Evolutionary conservation across 2,329 filamentous ascomycete species (phyloP).

Genomic region (Apiospora marii): DNA sequence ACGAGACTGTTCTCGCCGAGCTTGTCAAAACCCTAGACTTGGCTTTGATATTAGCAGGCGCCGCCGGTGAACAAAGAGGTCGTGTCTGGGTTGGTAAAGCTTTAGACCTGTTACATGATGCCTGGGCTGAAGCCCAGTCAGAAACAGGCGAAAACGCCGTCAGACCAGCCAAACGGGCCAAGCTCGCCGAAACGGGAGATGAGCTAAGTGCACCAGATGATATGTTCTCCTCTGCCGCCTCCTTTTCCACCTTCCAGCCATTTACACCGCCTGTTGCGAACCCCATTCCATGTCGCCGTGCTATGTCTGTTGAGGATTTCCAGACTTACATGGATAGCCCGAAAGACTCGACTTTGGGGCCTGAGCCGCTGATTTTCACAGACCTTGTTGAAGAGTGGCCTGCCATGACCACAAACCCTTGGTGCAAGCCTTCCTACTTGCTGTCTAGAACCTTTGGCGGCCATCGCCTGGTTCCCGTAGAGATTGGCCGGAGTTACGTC

Average conservation of each 20-base stretch:
- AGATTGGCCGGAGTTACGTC: constrained; percentile 87
- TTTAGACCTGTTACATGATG: constrained; percentile 49
- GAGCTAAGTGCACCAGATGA: not conserved
- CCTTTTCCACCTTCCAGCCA: constrained; percentile 46
- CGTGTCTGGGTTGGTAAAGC: constrained; percentile 59
- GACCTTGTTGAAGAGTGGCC: constrained; percentile 77
- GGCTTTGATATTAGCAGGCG: constrained; percentile 78
- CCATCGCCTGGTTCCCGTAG: constrained; percentile 82
- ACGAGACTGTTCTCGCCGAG: constrained; percentile 51
- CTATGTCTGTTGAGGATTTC: constrained; percentile 66
- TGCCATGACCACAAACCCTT: constrained; percentile 71
- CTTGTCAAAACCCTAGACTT: constrained; percentile 76
- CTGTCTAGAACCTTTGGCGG: constrained; percentile 78
- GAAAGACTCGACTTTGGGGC: constrained; percentile 46
- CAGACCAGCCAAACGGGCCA: constrained; percentile 24
- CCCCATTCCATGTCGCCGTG: constrained; percentile 51
- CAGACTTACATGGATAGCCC: constrained; percentile 64
- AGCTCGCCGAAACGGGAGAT: not conserved
- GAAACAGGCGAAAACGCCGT: not conserved
- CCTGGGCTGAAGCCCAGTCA: constrained; percentile 26
- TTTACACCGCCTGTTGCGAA: constrained; percentile 52
- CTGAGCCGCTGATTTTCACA: constrained; percentile 74
- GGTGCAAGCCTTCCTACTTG: constrained; percentile 79
- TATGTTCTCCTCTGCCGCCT: not conserved
- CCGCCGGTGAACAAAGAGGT: constrained; percentile 59